Percentiles rank a stretch among this genome's conserved stretches.
These are phyloP conservation scores for Trichoderma harzianum DNA, from an alignment of 2,329 filamentous ascomycete genomes.

Conservation along the genomic window DNA sequence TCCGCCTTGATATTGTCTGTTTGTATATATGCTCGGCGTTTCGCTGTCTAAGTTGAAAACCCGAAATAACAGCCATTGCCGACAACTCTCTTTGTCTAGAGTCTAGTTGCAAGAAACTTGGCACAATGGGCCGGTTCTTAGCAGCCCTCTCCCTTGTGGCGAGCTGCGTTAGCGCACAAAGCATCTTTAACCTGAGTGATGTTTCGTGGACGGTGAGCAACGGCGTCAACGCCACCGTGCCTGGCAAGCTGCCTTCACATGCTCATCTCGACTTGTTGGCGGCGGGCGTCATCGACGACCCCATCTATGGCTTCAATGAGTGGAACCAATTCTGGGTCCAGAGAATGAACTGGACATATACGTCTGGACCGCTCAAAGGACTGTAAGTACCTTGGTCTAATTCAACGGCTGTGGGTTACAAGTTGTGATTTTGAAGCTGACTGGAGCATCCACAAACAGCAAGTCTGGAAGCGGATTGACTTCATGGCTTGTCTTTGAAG, in stretches of 20 bases:
- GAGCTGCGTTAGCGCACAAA: background rate
- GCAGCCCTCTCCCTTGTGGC: background rate
- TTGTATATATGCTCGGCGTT: background rate
- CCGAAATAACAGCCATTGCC: background rate
- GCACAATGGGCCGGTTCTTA: background rate
- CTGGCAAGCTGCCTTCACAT: constrained; percentile 54
- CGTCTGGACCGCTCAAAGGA: constrained; percentile 38
- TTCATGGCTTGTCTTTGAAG: constrained; percentile 59
- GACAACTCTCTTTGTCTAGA: background rate
- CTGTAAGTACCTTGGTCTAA: constrained; percentile 31
- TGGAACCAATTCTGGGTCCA: constrained; percentile 57
- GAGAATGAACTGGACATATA: constrained; percentile 57
- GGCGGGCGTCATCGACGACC: constrained; percentile 46
- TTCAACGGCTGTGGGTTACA: background rate
- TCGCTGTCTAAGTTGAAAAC: background rate
- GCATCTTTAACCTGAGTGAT: constrained; percentile 1
- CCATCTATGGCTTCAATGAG: constrained; percentile 51
- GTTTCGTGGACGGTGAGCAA: constrained; percentile 14
- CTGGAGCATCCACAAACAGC: constrained; percentile 24
- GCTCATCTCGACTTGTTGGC: constrained; percentile 57
- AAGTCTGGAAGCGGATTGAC: constrained; percentile 21
- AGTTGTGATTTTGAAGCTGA: background rate
- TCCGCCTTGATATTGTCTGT: background rate
- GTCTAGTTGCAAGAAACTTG: background rate
- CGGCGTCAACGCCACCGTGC: constrained; percentile 34